Evolutionary conservation across 2,329 filamentous ascomycete species (phyloP), one percentile per base, ranked within the genome.

Genomic region (Ophiosphaerella narmari): DNA sequence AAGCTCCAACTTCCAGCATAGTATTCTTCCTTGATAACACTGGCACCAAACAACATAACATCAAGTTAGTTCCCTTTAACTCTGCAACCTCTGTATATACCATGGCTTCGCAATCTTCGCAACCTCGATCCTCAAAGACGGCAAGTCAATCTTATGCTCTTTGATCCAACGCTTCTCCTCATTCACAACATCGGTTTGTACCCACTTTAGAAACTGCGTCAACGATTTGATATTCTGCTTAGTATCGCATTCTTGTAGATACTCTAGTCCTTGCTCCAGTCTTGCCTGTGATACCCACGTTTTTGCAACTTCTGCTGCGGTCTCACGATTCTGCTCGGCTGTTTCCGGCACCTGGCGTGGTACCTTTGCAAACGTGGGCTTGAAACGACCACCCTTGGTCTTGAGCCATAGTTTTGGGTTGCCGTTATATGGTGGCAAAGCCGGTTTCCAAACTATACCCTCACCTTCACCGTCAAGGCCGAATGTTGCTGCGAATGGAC

Each of bases 241-340:
- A 7, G 61, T 33, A 8, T 50, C 46, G 6, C 46, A 55, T 33
- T 68, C 65, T 11, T 47, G 43, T 33, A 69, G 11, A 36, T 58
- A 60, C 35, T 67, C 63, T 60, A 63, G 63, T 1, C 62, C 65
- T 39, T 67, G 64, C 39, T 66, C 59, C 29, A 68, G 7, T 33
- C 64, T 50, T 48, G 55, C 49, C 34, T 55, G 52, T 1, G 53
- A 56, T 18, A 59, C 64, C 64, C 65, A 68, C 1, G 53, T 38
- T 16, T 23, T 46, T 12, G 59, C 65, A 7, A 60, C 39, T 1
- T 5, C 21, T 14, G 45, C 50, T 1, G 62, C 65, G 13, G 16
- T 39, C 33, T 56, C 54, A 1, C 51, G 31, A 34, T 56, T 59
- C 44, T 54, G 58, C 8, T 41, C 48, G 2, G 41, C 46, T 2